Percentiles rank a stretch among this genome's conserved stretches.
phyloP scores from a whole-genome alignment of 306 rosid genomes.

The Cicer cuneatum region DNA sequence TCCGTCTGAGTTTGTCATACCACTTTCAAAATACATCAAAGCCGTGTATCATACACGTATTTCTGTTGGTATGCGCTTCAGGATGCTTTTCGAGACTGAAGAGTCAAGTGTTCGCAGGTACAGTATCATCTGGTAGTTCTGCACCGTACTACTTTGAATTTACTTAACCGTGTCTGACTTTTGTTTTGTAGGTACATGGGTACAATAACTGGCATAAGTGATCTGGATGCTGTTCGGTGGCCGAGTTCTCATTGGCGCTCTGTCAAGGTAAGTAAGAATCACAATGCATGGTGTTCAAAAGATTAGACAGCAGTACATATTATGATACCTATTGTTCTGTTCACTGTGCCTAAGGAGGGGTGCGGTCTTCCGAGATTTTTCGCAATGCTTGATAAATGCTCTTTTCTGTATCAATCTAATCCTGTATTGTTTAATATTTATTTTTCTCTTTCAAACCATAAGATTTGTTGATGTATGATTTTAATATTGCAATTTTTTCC shows the following conservation, averaged over 20 bases:
- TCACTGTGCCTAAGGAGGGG: slow-evolving; percentile 1
- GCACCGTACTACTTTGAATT: background rate
- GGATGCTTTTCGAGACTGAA: slow-evolving; percentile 98
- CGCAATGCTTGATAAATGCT: slow-evolving; percentile 5
- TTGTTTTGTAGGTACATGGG: slow-evolving; percentile 82
- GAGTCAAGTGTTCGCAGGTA: slow-evolving; percentile 94
- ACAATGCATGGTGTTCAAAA: background rate
- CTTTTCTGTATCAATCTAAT: slow-evolving; percentile 1
- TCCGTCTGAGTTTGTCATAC: slow-evolving; percentile 92
- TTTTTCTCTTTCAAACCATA: slow-evolving; percentile 1
- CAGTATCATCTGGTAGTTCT: slow-evolving; percentile 21
- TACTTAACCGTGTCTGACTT: slow-evolving; percentile 27
- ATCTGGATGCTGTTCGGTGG: slow-evolving; percentile 88
- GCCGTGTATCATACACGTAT: slow-evolving; percentile 92
- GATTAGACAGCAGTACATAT: background rate
- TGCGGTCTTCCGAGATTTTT: slow-evolving; percentile 5
- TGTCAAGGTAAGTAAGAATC: slow-evolving; percentile 65
- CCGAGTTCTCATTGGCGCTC: slow-evolving; percentile 93
- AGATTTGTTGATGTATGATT: background rate
- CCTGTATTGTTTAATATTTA: background rate
- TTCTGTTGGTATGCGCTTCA: slow-evolving; percentile 96
- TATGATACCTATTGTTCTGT: slow-evolving; percentile 11
- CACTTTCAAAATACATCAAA: slow-evolving; percentile 83
- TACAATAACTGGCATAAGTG: slow-evolving; percentile 90
- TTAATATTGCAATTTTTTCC: background rate